Evolutionary conservation across 768 basidiomycete genomes (phyloP), one percentile per base, ranked within the genome.

Genomic region (Amanita pallidorosea): DNA sequence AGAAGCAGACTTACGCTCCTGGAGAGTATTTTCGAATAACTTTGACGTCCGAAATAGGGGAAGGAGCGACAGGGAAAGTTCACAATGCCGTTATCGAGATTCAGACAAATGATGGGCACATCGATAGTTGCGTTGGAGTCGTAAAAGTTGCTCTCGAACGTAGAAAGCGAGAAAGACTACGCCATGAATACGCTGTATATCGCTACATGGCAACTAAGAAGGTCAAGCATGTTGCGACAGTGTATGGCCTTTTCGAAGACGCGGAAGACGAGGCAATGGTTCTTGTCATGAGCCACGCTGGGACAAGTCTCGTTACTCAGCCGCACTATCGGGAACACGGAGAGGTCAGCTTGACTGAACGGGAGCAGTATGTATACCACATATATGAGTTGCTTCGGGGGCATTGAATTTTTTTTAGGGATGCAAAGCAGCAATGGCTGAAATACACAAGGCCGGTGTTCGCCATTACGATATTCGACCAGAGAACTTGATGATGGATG

Each of bases 401-500:
- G 33, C 47, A 22, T 37, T 35, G 13, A 43, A n/a, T 1, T 13
- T 13, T 43, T 6, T 6, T 13, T 17, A 43, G 42, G n/a, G 25
- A 43, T 7, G 23, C 42, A 43, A 43, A n/a, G 22, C 0, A 23
- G 29, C 22, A 27, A 41, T 38, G 36, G 13, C 35, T 15, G 36
- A 37, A 37, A 49, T 49, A 41, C 47, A 49, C 20, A 23, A 38
- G 0, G 47, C 47, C 4, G 47, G 36, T 15, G 36, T 49, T 7
- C 20, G 33, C 5, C 46, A 47, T 47, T 37, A 37, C 8, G 45
- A 47, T 18, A 47, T 47, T 15, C 47, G 18, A 17, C 36, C 47
- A 9, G 47, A 49, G 33, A 49, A 49, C 23, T 29, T 49, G 20
- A 41, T 25, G 35, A 49, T 49, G 35, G 47, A 37, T 31, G 25